A percentile compares a stretch with the other conserved stretches of the same genome.
phyloP scores from a whole-genome alignment of 352 stramenopile species.

The Phytophthora syringae region DNA sequence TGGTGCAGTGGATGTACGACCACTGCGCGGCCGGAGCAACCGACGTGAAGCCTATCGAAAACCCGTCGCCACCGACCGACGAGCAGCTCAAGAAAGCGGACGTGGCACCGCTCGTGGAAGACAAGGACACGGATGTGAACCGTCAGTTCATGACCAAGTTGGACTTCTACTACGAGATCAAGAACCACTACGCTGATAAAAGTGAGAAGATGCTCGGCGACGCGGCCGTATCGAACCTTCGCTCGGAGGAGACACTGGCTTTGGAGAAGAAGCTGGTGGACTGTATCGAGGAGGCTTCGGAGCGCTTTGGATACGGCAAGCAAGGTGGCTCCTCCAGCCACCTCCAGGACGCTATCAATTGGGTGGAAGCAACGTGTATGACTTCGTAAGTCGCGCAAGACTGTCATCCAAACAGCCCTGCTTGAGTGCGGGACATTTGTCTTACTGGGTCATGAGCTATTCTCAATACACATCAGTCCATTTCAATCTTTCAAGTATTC shows the following conservation, averaged over 20 bases:
- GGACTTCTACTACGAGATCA: constrained; percentile 62
- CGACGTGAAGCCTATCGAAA: constrained; percentile 8
- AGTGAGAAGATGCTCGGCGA: constrained; percentile 27
- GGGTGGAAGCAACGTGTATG: constrained; percentile 38
- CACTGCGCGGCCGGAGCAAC: constrained; percentile 34
- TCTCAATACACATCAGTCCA: constrained; percentile 6
- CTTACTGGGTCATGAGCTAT: too few relatives aligned
- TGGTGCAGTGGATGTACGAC: constrained; percentile 52
- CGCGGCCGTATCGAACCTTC: constrained; percentile 27
- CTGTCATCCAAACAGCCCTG: background rate
- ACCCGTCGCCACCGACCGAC: constrained; percentile 9
- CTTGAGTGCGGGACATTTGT: too few relatives aligned
- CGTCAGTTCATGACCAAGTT: constrained; percentile 56
- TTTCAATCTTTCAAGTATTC: constrained; percentile 20
- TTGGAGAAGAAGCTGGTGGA: constrained; percentile 35
- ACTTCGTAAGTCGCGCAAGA: constrained; percentile 14
- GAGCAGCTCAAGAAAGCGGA: constrained; percentile 9
- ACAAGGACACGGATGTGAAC: constrained; percentile 22
- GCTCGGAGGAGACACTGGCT: constrained; percentile 15
- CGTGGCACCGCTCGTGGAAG: constrained; percentile 22
- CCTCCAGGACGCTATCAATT: constrained; percentile 37
- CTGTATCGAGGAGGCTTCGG: constrained; percentile 39
- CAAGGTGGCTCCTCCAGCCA: constrained; percentile 4
- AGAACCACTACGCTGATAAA: constrained; percentile 36
- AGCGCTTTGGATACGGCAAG: constrained; percentile 28